phyloP scores from a whole-genome alignment of 345 rosid genomes.

The Pugionium cornutum region DNA sequence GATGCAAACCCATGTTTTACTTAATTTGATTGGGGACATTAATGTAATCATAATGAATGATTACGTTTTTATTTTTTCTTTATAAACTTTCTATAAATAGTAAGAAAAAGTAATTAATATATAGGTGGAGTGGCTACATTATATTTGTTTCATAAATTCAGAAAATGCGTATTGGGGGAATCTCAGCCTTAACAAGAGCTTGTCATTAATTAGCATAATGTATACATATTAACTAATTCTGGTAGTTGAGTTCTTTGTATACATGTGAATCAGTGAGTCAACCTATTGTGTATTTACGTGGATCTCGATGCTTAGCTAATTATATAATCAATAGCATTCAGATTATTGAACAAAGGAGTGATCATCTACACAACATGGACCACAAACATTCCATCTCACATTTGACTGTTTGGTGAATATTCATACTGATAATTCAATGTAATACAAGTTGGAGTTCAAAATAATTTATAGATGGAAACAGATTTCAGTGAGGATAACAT shows the following conservation, averaged over 20 bases:
- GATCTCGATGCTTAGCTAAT: not conserved
- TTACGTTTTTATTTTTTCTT: conserved; percentile 9
- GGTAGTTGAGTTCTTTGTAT: not conserved
- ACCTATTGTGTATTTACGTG: not conserved
- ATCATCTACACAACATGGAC: not conserved
- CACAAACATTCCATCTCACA: not conserved
- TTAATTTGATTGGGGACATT: conserved; percentile 13
- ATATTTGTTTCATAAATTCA: not conserved
- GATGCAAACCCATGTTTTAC: conserved; percentile 29
- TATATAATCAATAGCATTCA: too few relatives aligned
- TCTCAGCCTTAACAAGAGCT: not conserved
- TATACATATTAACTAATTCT: not conserved
- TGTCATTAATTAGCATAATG: too few relatives aligned
- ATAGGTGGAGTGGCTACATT: not conserved
- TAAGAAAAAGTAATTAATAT: conserved; percentile 11
- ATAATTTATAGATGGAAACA: too few relatives aligned
- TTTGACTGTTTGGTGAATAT: conserved; percentile 13
- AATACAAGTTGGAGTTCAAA: not conserved
- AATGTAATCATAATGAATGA: not conserved
- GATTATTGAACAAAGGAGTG: not conserved
- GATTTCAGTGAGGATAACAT: too few relatives aligned
- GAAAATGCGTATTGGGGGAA: not conserved
- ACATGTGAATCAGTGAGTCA: not conserved
- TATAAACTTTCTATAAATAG: conserved; percentile 11
- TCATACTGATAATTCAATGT: not conserved